Base-by-base conservation (phyloP, 768 basidiomycete species). In the Pulveroboletus sp. region DNA sequence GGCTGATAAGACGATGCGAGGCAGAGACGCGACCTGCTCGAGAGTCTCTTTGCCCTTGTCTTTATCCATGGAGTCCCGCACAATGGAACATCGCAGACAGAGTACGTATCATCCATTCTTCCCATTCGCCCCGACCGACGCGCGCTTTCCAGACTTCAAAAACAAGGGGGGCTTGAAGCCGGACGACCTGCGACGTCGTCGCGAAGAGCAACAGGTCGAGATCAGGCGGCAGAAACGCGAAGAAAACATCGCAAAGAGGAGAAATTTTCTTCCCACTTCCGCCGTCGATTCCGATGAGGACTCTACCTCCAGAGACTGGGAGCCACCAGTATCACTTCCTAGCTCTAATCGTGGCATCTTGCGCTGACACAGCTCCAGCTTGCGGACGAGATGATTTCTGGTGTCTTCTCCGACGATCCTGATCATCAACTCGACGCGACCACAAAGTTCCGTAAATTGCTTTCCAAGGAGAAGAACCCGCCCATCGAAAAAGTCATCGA, bases 381-480 rank as follows among this genome's bases (percentile, higher is more conserved):
- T 57, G 84, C 87, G 27, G 86, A 89, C 48, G 92, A 93, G 62
- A 94, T 99, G 93, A 85, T 99, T 56, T 70, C 77, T 47, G 93
- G 86, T 49, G 93, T 99, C 26, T 95, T 96, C 69, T 92, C 90
- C 21, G 85, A 93, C 45, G 87, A 94, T 68, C 75, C 86, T 28
- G 92, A 96, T 51, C 86, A 82, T 60, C 96, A 99, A 71, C 76
- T 95, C 52, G 94, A 97, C 69, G 89, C 95, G 66, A 98, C 96
- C 15, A 97, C 92, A 65, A 95, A 90, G 73, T 98, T 98, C 79
- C 86, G 96, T 63, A 99, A 97, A 73, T 80, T 99, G 36, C 82
- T 99, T 56, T 97, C 94, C 58, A 99, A 99, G 75, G 96, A 99
- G 76, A 95, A 94, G 77, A 99, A 97, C 69, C 96, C 96, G 41